These are phyloP conservation scores for Lipomyces japonicus DNA, from an alignment of 805 yeast genomes.

Conservation along the genomic window DNA sequence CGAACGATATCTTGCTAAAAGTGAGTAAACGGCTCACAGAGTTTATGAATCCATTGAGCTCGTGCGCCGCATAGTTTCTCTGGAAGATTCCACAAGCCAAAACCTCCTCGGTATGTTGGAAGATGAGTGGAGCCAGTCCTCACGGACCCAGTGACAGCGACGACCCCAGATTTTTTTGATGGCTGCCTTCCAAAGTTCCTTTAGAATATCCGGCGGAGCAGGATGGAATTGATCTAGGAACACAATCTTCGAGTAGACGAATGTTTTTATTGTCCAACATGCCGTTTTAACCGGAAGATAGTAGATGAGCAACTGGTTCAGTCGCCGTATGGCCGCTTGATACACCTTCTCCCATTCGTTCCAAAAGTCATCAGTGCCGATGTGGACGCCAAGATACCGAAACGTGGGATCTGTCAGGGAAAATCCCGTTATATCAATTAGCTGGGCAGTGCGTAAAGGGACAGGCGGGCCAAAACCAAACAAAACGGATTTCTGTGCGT, in stretches of 20 bases:
- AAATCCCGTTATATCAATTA: not conserved
- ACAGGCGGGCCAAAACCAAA: not conserved
- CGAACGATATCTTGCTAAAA: not conserved
- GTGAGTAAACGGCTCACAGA: not conserved
- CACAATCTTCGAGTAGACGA: not conserved
- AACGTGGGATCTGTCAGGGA: not conserved
- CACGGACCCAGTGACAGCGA: not conserved
- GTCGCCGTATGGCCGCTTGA: not conserved
- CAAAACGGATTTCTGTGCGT: not conserved
- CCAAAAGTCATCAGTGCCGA: not conserved
- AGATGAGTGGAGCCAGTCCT: not conserved
- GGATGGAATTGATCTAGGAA: conserved; percentile 4
- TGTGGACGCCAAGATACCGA: not conserved
- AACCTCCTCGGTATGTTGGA: not conserved
- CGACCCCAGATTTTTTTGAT: conserved; percentile 1
- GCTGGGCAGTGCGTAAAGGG: not conserved
- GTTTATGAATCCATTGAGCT: not conserved
- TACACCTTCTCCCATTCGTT: not conserved
- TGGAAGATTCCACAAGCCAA: not conserved
- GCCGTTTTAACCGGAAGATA: not conserved
- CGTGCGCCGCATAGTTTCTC: not conserved
- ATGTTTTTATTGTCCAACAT: not conserved
- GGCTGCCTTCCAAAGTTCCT: not conserved
- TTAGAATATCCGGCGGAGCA: not conserved
- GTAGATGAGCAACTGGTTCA: not conserved